Percentiles rank a stretch among this genome's conserved stretches.
phyloP scores from a whole-genome alignment of 805 yeast species.

The Pichia heedii region DNA sequence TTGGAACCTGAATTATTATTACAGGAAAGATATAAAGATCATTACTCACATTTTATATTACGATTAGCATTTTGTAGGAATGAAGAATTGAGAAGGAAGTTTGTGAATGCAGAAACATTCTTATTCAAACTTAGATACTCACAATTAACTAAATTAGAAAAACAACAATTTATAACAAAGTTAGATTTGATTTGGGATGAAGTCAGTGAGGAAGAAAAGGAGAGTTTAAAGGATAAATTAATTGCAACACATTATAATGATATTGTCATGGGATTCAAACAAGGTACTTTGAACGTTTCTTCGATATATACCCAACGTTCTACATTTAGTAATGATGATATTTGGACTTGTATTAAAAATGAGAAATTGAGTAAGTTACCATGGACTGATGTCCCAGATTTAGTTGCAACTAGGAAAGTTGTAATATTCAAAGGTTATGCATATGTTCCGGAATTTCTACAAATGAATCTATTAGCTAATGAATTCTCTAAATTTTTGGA shows the following conservation, averaged over 20 bases:
- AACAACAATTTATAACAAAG: conserved; percentile 55
- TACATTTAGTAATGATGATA: conserved; percentile 41
- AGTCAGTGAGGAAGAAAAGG: conserved; percentile 56
- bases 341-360: conserved; percentile 40
- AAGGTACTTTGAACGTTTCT: conserved; percentile 20
- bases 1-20: conserved; percentile 30
- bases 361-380: conserved; percentile 79
- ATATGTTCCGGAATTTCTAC: conserved; percentile 77
- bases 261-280: conserved; percentile 28
- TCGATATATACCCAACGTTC: conserved; percentile 9
- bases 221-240: conserved; percentile 37
- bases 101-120: conserved; percentile 64
- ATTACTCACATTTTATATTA: conserved; percentile 82
- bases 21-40: conserved; percentile 76
- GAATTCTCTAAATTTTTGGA: conserved; percentile 55
- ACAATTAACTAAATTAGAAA: conserved; percentile 55
- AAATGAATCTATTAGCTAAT: conserved; percentile 55
- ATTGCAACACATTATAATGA: conserved; percentile 44
- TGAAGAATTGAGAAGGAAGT: conserved; percentile 73
- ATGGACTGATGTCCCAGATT: conserved; percentile 74
- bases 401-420: conserved; percentile 66
- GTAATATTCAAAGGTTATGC: conserved; percentile 63
- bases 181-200: conserved; percentile 66
- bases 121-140: conserved; percentile 69
- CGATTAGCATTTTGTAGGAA: conserved; percentile 84